Percentiles rank a stretch among this genome's conserved stretches.
Conservation (phyloP, 202 grass and related monocot species). For the Schoenoplectus triqueter region DNA sequence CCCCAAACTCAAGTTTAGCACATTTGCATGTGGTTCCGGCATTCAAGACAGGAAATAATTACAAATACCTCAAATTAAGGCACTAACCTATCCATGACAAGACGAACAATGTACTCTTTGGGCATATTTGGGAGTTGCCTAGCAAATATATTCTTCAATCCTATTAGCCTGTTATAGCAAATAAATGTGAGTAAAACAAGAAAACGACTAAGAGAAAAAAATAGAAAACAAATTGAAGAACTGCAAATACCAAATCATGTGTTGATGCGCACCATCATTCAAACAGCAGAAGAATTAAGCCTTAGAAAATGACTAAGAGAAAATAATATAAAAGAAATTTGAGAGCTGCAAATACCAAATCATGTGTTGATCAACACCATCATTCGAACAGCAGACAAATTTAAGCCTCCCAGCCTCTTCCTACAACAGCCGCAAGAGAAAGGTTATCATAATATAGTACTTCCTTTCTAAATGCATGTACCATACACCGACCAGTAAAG, state of each 20-base stretch:
- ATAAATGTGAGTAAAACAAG: conserved; percentile 16
- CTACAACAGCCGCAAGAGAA: conserved; percentile 39
- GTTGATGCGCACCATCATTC: conserved; percentile 92
- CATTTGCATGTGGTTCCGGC: conserved; percentile 1
- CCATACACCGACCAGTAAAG: not conserved
- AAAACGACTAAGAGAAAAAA: conserved; percentile 9
- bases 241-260: conserved; percentile 87
- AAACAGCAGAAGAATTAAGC: conserved; percentile 82
- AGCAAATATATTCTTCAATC: conserved; percentile 99
- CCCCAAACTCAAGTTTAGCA: conserved; percentile 14
- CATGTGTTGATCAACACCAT: conserved; percentile 98
- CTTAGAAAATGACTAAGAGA: not conserved
- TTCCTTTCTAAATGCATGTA: not conserved
- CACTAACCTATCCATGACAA: conserved; percentile 95
- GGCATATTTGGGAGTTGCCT: conserved; percentile 99
- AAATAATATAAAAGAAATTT: conserved; percentile 37
- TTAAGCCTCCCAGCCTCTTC: conserved; percentile 86
- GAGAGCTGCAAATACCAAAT: conserved; percentile 63
- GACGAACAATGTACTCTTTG: conserved; percentile 96
- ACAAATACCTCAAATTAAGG: conserved; percentile 15
- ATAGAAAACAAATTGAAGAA: conserved; percentile 39
- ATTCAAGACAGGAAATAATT: not conserved
- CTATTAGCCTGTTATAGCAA: conserved; percentile 68
- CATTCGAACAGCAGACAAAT: conserved; percentile 93
- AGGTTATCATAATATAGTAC: not conserved